These are phyloP conservation scores for Podospora pseudocomata DNA, from an alignment of 495 filamentous ascomycete genomes.

Conservation along the genomic window DNA sequence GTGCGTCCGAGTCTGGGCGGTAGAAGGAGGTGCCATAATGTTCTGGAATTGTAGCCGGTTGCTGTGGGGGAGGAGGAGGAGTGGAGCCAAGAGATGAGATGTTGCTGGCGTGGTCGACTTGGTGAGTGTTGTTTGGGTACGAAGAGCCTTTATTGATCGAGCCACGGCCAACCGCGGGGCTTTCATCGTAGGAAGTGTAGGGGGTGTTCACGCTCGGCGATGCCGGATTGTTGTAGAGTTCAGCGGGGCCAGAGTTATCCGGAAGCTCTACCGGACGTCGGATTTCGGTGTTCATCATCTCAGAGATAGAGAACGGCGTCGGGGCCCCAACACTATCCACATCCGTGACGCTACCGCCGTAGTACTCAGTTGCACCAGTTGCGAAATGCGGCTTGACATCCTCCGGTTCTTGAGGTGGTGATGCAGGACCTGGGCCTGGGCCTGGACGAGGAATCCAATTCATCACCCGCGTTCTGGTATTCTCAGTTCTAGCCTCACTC, in stretches of 20 bases:
- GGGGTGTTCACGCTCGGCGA: slow-evolving; percentile 28
- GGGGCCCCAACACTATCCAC: slow-evolving; percentile 26
- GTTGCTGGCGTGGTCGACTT: slow-evolving; percentile 29
- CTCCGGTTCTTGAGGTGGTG: slow-evolving; percentile 13
- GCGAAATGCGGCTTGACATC: slow-evolving; percentile 44
- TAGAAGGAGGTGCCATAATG: slow-evolving; percentile 13
- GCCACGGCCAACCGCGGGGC: not conserved
- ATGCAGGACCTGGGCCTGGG: not conserved
- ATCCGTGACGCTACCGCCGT: slow-evolving; percentile 17
- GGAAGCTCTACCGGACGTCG: slow-evolving; percentile 33
- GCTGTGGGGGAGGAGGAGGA: slow-evolving; percentile 2
- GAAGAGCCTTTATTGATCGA: slow-evolving; percentile 22
- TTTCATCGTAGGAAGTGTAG: slow-evolving; percentile 24
- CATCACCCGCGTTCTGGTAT: slow-evolving; percentile 39
- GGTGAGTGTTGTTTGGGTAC: slow-evolving; percentile 20
- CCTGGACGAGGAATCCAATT: slow-evolving; percentile 45
- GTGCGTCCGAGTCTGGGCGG: slow-evolving; percentile 33
- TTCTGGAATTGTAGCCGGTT: slow-evolving; percentile 4
- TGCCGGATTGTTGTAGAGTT: slow-evolving; percentile 35
- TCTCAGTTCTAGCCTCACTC: slow-evolving; percentile 47
- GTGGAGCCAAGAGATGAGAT: slow-evolving; percentile 18
- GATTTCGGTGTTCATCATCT: slow-evolving; percentile 41
- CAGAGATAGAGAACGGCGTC: slow-evolving; percentile 23
- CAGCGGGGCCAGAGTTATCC: slow-evolving; percentile 34
- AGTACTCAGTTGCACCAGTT: slow-evolving; percentile 33